phyloP scores from a whole-genome alignment of 768 basidiomycete species.

The Steccherinum ochraceum region DNA sequence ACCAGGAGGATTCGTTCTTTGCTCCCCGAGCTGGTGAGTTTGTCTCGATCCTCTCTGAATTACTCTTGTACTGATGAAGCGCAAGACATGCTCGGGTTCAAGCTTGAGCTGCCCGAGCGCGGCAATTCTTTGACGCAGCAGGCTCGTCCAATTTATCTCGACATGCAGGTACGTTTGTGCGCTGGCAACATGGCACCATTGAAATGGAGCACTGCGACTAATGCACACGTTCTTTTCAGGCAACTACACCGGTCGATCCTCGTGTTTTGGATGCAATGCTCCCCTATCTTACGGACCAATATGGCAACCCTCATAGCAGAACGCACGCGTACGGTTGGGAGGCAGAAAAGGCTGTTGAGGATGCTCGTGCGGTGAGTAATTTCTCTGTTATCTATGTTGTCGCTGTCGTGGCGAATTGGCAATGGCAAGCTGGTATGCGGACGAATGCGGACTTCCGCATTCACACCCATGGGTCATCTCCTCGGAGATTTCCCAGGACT shows the following conservation, averaged over 20 bases:
- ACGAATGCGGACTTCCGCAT: too few species aligned
- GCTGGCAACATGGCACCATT: too few species aligned
- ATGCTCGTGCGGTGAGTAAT: slow-evolving; percentile 68
- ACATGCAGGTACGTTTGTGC: slow-evolving; percentile 85
- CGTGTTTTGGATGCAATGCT: slow-evolving; percentile 96
- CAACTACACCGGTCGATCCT: slow-evolving; percentile 96
- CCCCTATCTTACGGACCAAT: slow-evolving; percentile 91
- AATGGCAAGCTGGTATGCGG: too few species aligned
- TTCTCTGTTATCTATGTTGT: not conserved
- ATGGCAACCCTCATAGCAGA: slow-evolving; percentile 95
- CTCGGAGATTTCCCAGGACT: too few species aligned
- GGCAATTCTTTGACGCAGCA: slow-evolving; percentile 54
- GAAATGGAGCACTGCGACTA: not conserved
- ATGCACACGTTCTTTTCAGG: slow-evolving; percentile 39
- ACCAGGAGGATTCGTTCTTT: slow-evolving; percentile 64
- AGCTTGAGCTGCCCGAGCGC: slow-evolving; percentile 56
- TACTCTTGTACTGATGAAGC: not conserved
- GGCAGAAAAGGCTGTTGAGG: slow-evolving; percentile 90
- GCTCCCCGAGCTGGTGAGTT: slow-evolving; percentile 60
- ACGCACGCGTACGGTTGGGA: slow-evolving; percentile 99
- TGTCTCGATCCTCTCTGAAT: not conserved
- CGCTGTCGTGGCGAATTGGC: not conserved
- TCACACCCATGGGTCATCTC: too few species aligned
- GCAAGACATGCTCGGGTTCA: slow-evolving; percentile 86
- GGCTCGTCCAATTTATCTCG: slow-evolving; percentile 90